These are phyloP conservation scores for Aspergillus versicolor DNA, from an alignment of 2,329 filamentous ascomycete genomes.

Conservation along the genomic window DNA sequence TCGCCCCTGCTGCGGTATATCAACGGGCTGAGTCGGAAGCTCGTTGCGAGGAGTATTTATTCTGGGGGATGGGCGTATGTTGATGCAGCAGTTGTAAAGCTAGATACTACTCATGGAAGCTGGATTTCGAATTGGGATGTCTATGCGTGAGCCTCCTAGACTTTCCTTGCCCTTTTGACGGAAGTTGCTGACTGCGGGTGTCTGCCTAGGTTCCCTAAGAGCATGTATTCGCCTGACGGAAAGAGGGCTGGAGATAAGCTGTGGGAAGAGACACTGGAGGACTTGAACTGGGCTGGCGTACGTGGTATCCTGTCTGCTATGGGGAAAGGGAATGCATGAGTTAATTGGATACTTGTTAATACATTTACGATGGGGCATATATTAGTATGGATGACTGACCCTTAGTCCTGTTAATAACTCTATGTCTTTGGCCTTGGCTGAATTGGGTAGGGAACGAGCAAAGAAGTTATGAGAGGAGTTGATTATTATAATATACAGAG, in stretches of 20 bases:
- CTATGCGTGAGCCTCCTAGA: not conserved
- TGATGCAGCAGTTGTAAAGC: not conserved
- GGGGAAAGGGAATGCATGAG: not conserved
- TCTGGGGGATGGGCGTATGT: not conserved
- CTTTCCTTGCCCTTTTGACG: too few relatives aligned
- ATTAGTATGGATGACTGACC: too few relatives aligned
- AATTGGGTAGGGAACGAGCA: too few relatives aligned
- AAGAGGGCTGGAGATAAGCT: not conserved
- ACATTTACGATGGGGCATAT: too few relatives aligned
- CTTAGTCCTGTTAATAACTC: too few relatives aligned
- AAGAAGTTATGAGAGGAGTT: too few relatives aligned
- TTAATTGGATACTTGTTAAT: too few relatives aligned
- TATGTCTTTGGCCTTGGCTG: too few relatives aligned
- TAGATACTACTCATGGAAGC: not conserved
- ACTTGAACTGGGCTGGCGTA: not conserved
- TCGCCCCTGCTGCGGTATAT: too few relatives aligned
- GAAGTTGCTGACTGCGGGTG: not conserved
- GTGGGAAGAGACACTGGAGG: not conserved
- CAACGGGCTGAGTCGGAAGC: not conserved
- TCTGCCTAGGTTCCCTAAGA: not conserved
- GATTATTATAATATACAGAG: too few relatives aligned
- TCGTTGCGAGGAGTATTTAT: not conserved
- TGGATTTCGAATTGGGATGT: not conserved
- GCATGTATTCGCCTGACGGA: not conserved
- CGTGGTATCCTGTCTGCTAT: not conserved